Evolutionary conservation across 257 asterid species (phyloP).

Genomic region (Salvia hispanica): DNA sequence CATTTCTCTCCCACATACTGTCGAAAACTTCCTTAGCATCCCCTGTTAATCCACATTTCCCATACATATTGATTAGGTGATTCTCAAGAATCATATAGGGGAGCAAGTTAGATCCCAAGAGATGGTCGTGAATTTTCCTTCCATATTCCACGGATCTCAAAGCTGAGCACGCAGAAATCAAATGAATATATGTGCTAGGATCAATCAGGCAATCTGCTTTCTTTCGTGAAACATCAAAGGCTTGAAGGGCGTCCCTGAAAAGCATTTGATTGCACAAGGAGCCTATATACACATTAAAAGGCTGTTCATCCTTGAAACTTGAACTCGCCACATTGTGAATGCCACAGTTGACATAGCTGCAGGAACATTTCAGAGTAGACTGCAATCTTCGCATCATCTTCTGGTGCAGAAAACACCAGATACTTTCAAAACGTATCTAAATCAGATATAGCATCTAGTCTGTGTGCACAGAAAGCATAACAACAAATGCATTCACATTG

Average conservation of each 20-base stretch:
- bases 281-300: constrained; percentile 47
- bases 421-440: constrained; percentile 16
- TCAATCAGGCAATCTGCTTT: constrained; percentile 36
- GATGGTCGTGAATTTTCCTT: constrained; percentile 50
- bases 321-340: constrained; percentile 26
- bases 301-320: constrained; percentile 37
- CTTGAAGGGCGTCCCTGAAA: constrained; percentile 51
- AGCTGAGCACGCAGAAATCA: constrained; percentile 62
- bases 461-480: neutral
- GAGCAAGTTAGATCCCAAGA: constrained; percentile 43
- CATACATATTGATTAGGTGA: constrained; percentile 73
- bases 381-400: constrained; percentile 47
- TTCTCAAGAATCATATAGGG: constrained; percentile 67
- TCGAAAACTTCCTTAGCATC: constrained; percentile 69
- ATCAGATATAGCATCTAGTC: neutral
- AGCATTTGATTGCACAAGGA: constrained; percentile 61
- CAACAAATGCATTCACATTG: constrained; percentile 15
- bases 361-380: constrained; percentile 27
- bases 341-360: constrained; percentile 27
- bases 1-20: constrained; percentile 61
- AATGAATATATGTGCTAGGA: constrained; percentile 53
- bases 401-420: constrained; percentile 12
- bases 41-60: constrained; percentile 61
- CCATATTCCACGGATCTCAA: constrained; percentile 55
- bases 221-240: constrained; percentile 50